Evolutionary conservation across 2,329 filamentous ascomycete genomes (phyloP).

Genomic region (Microsporum audouinii): DNA sequence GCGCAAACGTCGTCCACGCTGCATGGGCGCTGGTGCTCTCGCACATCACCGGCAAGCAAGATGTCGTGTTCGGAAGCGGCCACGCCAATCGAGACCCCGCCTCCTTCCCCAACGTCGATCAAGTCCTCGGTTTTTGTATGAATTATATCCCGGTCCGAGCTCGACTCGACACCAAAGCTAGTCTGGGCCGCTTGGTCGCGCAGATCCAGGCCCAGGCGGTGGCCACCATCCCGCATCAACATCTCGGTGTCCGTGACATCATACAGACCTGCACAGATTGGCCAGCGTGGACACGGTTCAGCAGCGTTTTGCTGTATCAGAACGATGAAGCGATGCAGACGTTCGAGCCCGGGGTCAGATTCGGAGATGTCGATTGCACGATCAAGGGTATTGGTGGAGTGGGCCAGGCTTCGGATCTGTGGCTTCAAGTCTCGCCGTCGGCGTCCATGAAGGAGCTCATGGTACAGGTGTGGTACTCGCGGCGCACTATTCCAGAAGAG

Average conservation of each 20-base stretch:
- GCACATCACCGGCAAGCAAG: no score
- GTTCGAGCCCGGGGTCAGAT: neutral
- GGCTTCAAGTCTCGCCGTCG: neutral
- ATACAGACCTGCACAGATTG: neutral
- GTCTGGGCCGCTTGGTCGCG: no score
- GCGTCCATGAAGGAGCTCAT: neutral
- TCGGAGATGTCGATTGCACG: neutral
- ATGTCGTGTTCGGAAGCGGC: no score
- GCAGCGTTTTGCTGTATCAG: neutral
- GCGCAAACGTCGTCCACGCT: no score
- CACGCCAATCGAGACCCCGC: no score
- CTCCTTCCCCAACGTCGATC: no score
- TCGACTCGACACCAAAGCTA: no score
- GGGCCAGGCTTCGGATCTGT: neutral
- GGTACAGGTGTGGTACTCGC: neutral
- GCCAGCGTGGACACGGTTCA: neutral
- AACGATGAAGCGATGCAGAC: neutral
- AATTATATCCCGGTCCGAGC: no score
- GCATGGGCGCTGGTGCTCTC: no score
- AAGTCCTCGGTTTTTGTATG: no score
- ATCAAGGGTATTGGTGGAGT: no score
- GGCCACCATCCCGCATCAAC: neutral
- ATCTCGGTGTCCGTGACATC: neutral
- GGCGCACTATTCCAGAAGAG: neutral
- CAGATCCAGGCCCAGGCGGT: neutral